These are phyloP conservation scores for Collybiopsis confluens DNA, from an alignment of 768 basidiomycete genomes.

Conservation along the genomic window DNA sequence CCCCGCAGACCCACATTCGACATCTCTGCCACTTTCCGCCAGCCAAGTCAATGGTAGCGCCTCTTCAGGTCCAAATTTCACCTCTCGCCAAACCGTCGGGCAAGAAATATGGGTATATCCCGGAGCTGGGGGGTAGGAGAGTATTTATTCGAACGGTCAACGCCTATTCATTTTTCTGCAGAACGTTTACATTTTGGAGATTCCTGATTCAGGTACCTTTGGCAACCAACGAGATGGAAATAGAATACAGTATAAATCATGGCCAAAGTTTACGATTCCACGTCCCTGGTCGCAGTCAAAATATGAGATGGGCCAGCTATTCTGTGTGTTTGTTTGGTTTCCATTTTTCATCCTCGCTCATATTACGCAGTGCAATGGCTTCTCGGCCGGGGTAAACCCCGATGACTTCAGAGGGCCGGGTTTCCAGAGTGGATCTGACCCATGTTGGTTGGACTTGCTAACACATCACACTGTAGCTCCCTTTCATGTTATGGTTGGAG, in stretches of 20 bases:
- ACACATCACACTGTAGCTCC: conserved; percentile 73
- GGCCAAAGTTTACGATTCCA: conserved; percentile 76
- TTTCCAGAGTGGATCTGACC: conserved; percentile 80
- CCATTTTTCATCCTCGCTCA: conserved; percentile 1
- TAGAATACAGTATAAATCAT: conserved; percentile 79
- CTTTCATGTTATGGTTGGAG: conserved; percentile 90
- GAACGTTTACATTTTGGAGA: conserved; percentile 91
- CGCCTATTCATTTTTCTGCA: conserved; percentile 23
- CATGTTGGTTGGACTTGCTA: conserved; percentile 92
- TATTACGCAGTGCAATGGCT: conserved; percentile 70
- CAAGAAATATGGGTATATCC: conserved; percentile 72
- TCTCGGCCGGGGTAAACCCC: conserved; percentile 84
- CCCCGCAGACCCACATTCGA: conserved; percentile 69
- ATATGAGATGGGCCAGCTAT: conserved; percentile 89
- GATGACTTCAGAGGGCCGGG: conserved; percentile 82
- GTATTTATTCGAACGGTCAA: neutral
- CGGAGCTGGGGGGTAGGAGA: conserved; percentile 47
- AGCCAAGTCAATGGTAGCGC: conserved; percentile 16
- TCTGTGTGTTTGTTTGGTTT: conserved; percentile 47
- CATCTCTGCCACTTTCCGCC: conserved; percentile 27
- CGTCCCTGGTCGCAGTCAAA: conserved; percentile 75
- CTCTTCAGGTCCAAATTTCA: conserved; percentile 28
- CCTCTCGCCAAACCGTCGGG: conserved; percentile 44
- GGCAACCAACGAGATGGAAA: conserved; percentile 61
- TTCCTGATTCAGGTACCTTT: conserved; percentile 85